Conservation (phyloP, 2,329 filamentous ascomycete genomes). For the Parafenestella ontariensis region DNA sequence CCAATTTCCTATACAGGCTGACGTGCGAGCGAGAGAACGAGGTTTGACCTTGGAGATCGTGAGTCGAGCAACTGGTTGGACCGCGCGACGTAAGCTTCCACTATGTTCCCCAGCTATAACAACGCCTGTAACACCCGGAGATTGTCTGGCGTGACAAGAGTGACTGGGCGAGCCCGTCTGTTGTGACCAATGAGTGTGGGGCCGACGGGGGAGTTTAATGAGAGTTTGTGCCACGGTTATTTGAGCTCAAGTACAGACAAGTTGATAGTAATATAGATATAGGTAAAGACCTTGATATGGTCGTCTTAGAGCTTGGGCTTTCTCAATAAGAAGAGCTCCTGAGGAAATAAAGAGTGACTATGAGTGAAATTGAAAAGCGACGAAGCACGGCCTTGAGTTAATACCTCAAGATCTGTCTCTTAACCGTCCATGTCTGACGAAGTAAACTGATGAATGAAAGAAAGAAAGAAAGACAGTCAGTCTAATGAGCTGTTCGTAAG, state of each 20-base stretch:
- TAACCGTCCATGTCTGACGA: neutral
- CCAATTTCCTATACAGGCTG: neutral
- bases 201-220: slow-evolving; percentile 1
- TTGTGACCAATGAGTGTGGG: slow-evolving; percentile 9
- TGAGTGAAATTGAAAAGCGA: neutral
- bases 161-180: slow-evolving; percentile 6
- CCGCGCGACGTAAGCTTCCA: neutral
- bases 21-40: neutral
- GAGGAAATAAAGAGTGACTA: neutral
- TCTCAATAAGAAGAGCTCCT: neutral
- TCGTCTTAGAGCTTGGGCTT: neutral
- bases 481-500: neutral
- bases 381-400: neutral
- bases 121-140: slow-evolving; percentile 13
- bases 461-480: neutral
- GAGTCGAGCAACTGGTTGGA: slow-evolving; percentile 1
- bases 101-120: neutral
- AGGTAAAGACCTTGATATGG: neutral
- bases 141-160: slow-evolving; percentile 6
- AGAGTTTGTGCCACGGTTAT: slow-evolving; percentile 9
- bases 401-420: neutral
- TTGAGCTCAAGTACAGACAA: neutral
- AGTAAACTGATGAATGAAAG: neutral
- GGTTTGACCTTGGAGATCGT: neutral
- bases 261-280: neutral